Evolutionary conservation across 2,329 filamentous ascomycete species (phyloP), one percentile per base, ranked within the genome.

Genomic region (Aspergillus hiratsukae): DNA sequence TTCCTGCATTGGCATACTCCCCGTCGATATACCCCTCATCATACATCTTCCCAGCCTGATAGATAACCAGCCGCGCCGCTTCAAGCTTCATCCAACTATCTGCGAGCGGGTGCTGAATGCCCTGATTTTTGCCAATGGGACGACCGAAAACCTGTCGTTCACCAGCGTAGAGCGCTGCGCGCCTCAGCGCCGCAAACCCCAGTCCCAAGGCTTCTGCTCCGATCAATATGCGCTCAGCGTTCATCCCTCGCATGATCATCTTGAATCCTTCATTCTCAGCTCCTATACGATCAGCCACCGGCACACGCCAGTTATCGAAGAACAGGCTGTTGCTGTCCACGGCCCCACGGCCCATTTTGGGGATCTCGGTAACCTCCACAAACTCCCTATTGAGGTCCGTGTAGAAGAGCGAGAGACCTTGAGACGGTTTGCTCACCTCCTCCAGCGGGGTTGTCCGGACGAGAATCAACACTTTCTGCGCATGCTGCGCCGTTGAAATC

Each of bases 21-120:
- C 82, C 82, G 3, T 80, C 74, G 2, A 76, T 72, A 61, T 83
- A 74, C 49, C 77, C 79, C 5, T 71, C 67, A 61, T 85, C 82
- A 60, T 83, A 84, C 17, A 84, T 66, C 27, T 75, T 70, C 4
- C 81, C 80, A 2, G 82, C 82, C 60, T 84, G 81, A 59, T 83
- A 84, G 2, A 82, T 83, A 10, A 81, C 78, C 48, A 83, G 64
- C 54, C 83, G 81, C 0, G 82, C 82, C 0, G 80, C 81, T 65
- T 85, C 82, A 1, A 85, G 78, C 55, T 81, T 75, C 81, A 84
- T 84, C 64, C 79, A 83, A 17, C 80, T 80, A 21, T 76, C 74
- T 0, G 81, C 80, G 2, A 84, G 74, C 1, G 81, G 81, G 64
- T 83, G 81, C 52, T 81, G 76, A 11, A 84, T 79, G 0, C 75